Percentiles rank a stretch among this genome's conserved stretches.
Conservation (phyloP, 371 early-diverging fungal genomes). For the Umbelopsis sp. region DNA sequence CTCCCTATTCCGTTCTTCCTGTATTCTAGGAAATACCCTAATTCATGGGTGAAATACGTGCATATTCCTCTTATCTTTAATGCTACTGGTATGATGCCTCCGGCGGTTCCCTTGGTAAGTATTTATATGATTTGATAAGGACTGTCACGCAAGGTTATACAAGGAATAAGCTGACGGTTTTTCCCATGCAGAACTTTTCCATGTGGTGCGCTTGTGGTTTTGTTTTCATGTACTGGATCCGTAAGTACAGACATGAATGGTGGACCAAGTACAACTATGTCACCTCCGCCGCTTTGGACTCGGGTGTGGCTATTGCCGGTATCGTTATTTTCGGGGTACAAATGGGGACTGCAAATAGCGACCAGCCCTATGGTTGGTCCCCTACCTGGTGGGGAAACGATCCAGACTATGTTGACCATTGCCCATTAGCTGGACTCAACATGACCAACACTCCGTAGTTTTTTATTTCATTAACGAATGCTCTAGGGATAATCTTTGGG, state of each 20-base stretch:
- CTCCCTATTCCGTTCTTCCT: slow-evolving; percentile 66
- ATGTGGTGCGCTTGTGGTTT: slow-evolving; percentile 70
- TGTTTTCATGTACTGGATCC: slow-evolving; percentile 65
- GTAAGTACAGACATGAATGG: slow-evolving; percentile 61
- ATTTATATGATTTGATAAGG: background rate
- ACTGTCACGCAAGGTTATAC: background rate
- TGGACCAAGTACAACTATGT: slow-evolving; percentile 76
- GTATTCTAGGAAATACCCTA: slow-evolving; percentile 49
- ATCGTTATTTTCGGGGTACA: slow-evolving; percentile 48
- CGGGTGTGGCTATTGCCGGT: slow-evolving; percentile 58
- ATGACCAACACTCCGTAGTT: slow-evolving; percentile 4
- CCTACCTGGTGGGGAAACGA: slow-evolving; percentile 19
- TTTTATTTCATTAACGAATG: background rate
- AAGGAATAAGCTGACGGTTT: background rate
- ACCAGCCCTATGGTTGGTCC: slow-evolving; percentile 16
- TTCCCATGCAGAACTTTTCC: slow-evolving; percentile 39
- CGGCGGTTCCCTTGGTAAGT: slow-evolving; percentile 50
- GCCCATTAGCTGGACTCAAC: slow-evolving; percentile 2
- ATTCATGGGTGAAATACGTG: slow-evolving; percentile 56
- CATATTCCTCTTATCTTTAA: slow-evolving; percentile 68
- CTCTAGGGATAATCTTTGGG: background rate
- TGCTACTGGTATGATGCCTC: slow-evolving; percentile 73
- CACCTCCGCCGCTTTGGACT: slow-evolving; percentile 75
- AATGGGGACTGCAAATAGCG: background rate
- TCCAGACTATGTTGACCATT: background rate